Base-by-base conservation (phyloP, 768 basidiomycete genomes). In the Jaapia argillacea region DNA sequence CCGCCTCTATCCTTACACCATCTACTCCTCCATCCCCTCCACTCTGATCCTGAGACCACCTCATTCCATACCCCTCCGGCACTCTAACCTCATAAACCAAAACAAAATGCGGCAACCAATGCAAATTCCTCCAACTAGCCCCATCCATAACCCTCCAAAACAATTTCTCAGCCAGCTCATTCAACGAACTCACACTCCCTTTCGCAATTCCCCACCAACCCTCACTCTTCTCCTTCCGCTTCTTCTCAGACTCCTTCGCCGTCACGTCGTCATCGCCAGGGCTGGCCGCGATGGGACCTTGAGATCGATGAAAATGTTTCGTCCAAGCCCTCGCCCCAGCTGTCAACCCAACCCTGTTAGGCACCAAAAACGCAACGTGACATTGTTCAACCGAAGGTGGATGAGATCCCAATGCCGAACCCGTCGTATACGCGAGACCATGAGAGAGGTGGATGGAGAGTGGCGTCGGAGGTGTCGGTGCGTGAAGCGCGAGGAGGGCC, bases 271-370 rank as follows among this genome's bases (percentile, higher is more conserved):
- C n/a, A n/a, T n/a, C n/a, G n/a, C n/a, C n/a, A n/a, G n/a, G n/a
- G n/a, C n/a, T n/a, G n/a, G n/a, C n/a, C n/a, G n/a, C n/a, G n/a
- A n/a, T n/a, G n/a, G n/a, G n/a, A n/a, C n/a, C n/a, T n/a, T n/a
- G n/a, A n/a, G n/a, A n/a, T 45, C 80, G 64, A 48, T 78, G 78
- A 1, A 70, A 68, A 48, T 82, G 80, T 48, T 82, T 82, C 2
- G 76, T 69, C 78, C 78, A 82, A 4, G 80, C 79, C 22, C 77
- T 70, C 2, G 77, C 73, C 12, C 80, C 80, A 3, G 73, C 71
- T 2, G 67, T 75, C 35, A 82, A 65, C n/a, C 62, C 69, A 25
- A 61, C 70, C 16, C 55, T 70, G 48, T 77, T 80, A 3, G 70
- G 59, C 18, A 65, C 48, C 3, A 66, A 57, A 54, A 76, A 82